Base-by-base conservation (phyloP, 495 filamentous ascomycete species). In the Bacidia rubella region DNA sequence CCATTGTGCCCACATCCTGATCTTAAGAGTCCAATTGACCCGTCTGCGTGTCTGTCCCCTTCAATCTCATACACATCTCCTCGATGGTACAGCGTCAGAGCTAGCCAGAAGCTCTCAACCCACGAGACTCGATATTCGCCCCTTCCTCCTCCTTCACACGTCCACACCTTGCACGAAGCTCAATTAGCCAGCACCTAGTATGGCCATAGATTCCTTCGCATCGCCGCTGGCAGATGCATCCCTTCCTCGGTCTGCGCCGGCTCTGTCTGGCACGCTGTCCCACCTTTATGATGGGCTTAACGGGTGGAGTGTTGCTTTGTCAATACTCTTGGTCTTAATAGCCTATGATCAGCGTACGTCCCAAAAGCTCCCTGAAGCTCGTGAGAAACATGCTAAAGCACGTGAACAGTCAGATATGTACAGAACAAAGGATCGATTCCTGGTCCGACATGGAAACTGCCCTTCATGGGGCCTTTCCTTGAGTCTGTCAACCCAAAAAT, bases 391-490 rank as follows among this genome's bases (percentile, higher is more conserved):
- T 40, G 19, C 11, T 57, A 43, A 56, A 24, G 9, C 12, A n/a
- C 44, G 44, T 27, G 53, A 39, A 12, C 60, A 95, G 90, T 86
- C 67, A 82, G 74, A 60, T 98, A 97, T 66, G 74, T 93, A 60
- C 79, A 74, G 62, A 78, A 86, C 53, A 98, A 96, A 70, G 89
- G 87, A 26, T 74, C 78, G 2, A 94, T 98, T 63, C 77, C 76
- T 41, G 92, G 92, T 24, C 87, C 88, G 21, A 55, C 77, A 41
- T 85, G 74, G 70, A 98, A 98, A 68, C 74, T 86, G 41, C 92
- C 92, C 19, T 96, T 98, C 62, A 92, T 96, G 69, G 92, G 92
- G 19, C 92, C 92, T 9, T 98, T 98, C 68, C 75, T 97, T 40
- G 69, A 94, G 63, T 95, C 90, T 17, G 72, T 98, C 47, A 82